Percentiles rank a stretch among this genome's conserved stretches.
phyloP scores from a whole-genome alignment of 805 yeast genomes.

The Ogataea paraovalis region DNA sequence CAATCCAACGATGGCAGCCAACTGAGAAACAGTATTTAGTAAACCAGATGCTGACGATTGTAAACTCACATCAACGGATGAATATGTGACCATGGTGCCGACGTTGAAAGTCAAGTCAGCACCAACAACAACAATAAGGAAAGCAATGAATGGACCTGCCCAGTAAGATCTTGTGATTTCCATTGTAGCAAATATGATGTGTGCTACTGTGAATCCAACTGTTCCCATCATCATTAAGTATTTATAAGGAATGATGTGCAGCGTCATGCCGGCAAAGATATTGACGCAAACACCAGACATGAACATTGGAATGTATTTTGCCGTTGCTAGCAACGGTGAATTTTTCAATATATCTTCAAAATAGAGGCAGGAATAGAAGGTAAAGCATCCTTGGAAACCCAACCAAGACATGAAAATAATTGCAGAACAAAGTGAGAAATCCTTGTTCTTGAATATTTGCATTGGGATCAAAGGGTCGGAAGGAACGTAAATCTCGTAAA shows the following conservation, averaged over 20 bases:
- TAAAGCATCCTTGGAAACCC: slow-evolving; percentile 33
- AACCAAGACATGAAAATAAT: slow-evolving; percentile 33
- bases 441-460: slow-evolving; percentile 32
- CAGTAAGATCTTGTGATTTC: slow-evolving; percentile 31
- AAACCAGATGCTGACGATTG: slow-evolving; percentile 40
- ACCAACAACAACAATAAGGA: slow-evolving; percentile 33
- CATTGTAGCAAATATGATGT: slow-evolving; percentile 36
- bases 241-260: slow-evolving; percentile 37
- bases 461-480: slow-evolving; percentile 39
- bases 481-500: slow-evolving; percentile 35
- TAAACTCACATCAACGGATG: slow-evolving; percentile 29
- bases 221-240: slow-evolving; percentile 30
- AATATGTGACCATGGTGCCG: slow-evolving; percentile 34
- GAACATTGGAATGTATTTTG: slow-evolving; percentile 36
- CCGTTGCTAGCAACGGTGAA: slow-evolving; percentile 35
- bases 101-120: slow-evolving; percentile 41
- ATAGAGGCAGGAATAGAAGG: slow-evolving; percentile 34
- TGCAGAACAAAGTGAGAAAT: slow-evolving; percentile 34
- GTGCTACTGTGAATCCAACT: slow-evolving; percentile 26
- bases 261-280: slow-evolving; percentile 35
- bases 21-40: slow-evolving; percentile 35
- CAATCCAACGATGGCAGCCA: slow-evolving; percentile 35
- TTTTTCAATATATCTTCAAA: slow-evolving; percentile 34
- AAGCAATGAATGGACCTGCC: slow-evolving; percentile 39
- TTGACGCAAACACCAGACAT: slow-evolving; percentile 35